These are phyloP conservation scores for Trichoderma sp. DNA, from an alignment of 2,329 filamentous ascomycete species.

Conservation along the genomic window DNA sequence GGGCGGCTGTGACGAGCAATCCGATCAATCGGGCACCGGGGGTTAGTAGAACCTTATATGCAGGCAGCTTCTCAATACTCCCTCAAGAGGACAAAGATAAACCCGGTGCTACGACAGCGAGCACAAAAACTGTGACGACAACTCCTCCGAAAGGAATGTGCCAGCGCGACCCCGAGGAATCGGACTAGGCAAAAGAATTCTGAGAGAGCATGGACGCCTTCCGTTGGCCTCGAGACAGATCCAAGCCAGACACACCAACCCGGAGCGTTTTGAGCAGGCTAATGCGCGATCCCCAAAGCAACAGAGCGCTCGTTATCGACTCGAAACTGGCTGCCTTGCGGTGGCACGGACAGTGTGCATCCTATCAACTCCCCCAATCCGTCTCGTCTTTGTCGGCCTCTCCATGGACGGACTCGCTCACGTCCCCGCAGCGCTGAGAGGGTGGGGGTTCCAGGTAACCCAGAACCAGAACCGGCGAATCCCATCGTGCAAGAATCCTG, in stretches of 20 bases:
- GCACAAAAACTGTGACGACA: neutral
- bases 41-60: neutral
- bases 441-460: slow-evolving; percentile 3
- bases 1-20: neutral
- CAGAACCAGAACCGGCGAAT: slow-evolving; percentile 1
- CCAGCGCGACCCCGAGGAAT: neutral
- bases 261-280: neutral
- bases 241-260: neutral
- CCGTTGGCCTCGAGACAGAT: neutral
- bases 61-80: neutral
- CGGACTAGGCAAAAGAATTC: neutral
- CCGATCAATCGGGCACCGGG: neutral
- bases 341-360: slow-evolving; percentile 7
- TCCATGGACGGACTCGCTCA: neutral
- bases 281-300: neutral
- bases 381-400: neutral
- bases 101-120: neutral
- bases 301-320: slow-evolving; percentile 9
- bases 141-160: neutral
- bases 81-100: neutral
- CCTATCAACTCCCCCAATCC: neutral
- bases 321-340: slow-evolving; percentile 15
- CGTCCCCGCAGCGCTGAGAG: slow-evolving; percentile 10
- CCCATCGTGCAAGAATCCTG: slow-evolving; percentile 16
- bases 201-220: neutral